Evolutionary conservation across 73 alveolate genomes (phyloP), one percentile per base, ranked within the genome.

Genomic region (Paramecium sonneborni): DNA sequence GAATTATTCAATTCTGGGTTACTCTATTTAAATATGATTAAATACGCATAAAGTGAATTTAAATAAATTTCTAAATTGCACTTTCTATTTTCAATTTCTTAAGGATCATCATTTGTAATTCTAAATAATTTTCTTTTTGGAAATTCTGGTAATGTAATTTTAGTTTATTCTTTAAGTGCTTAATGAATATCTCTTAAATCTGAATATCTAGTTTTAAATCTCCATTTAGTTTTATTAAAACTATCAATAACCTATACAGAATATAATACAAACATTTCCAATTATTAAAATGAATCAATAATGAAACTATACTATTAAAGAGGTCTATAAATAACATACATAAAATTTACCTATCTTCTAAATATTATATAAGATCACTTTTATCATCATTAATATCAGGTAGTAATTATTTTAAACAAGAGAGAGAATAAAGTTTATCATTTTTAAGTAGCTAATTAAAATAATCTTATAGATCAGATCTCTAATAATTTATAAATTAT

Each of bases 101-200:
- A 21, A 41, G 74, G 76, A 43, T 39, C 69, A 10, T 79, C 90
- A 34, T 79, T 79, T 6, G 90, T 79, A 21, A 46, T 79, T 5
- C 90, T 76, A 79, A 79, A 79, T 18, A 79, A 41, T 12, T 79
- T 79, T 20, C 90, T 39, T 79, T 79, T 79, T 2, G 90, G 90
- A 79, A 79, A 79, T 44, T 79, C 90, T 5, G 90, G 90, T 43
- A 79, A 26, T 23, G 12, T 21, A 18, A 30, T 79, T 20, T 39
- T 43, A n/a, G 44, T 79, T 32, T 39, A 41, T 39, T 39, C 90
- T n/a, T 79, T 79, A 2, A 79, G 5, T 8, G 90, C 90, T 44
- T 79, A n/a, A 79, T 79, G 90, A 0, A 79, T 79, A 12, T 79
- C 90, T 43, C 90, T 79, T 43, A 79, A 24, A 44, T 79, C 90